phyloP scores from a whole-genome alignment of 345 rosid species.

The Acer yangbiense region DNA sequence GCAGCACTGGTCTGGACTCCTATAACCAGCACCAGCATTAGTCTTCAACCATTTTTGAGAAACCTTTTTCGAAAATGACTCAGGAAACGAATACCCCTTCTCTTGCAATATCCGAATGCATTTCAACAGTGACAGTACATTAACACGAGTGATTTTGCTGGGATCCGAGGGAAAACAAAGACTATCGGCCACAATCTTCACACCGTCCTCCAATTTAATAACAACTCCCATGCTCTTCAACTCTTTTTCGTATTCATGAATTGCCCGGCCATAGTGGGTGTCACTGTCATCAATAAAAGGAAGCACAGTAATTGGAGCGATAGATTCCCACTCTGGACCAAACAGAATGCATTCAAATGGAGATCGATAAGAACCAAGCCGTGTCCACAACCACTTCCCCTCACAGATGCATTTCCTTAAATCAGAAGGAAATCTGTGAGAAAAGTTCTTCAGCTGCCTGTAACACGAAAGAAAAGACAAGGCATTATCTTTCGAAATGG shows the following conservation, averaged over 20 bases:
- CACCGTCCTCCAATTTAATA: slow-evolving; percentile 48
- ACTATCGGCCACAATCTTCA: slow-evolving; percentile 42
- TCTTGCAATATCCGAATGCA: slow-evolving; percentile 41
- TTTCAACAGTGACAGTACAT: slow-evolving; percentile 44
- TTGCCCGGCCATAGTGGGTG: slow-evolving; percentile 44
- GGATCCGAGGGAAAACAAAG: slow-evolving; percentile 39
- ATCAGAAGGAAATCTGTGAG: slow-evolving; percentile 29
- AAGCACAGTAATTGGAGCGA: slow-evolving; percentile 49
- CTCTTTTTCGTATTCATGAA: slow-evolving; percentile 49
- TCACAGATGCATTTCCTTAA: slow-evolving; percentile 39
- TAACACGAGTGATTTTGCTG: slow-evolving; percentile 27
- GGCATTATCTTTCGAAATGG: slow-evolving; percentile 36
- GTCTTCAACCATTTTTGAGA: slow-evolving; percentile 65
- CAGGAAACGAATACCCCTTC: slow-evolving; percentile 27
- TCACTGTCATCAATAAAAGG: slow-evolving; percentile 61
- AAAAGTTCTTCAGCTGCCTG: slow-evolving; percentile 32
- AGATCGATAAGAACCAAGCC: slow-evolving; percentile 52
- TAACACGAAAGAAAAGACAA: slow-evolving; percentile 47
- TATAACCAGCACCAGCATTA: slow-evolving; percentile 51
- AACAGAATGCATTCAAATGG: slow-evolving; percentile 61
- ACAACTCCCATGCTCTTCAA: slow-evolving; percentile 48
- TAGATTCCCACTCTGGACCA: slow-evolving; percentile 57
- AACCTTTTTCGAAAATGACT: slow-evolving; percentile 30
- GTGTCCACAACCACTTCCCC: slow-evolving; percentile 58
- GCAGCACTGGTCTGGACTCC: slow-evolving; percentile 48